These are phyloP conservation scores for Marasmius sp. DNA, from an alignment of 1,284 basidiomycete genomes.

Conservation along the genomic window DNA sequence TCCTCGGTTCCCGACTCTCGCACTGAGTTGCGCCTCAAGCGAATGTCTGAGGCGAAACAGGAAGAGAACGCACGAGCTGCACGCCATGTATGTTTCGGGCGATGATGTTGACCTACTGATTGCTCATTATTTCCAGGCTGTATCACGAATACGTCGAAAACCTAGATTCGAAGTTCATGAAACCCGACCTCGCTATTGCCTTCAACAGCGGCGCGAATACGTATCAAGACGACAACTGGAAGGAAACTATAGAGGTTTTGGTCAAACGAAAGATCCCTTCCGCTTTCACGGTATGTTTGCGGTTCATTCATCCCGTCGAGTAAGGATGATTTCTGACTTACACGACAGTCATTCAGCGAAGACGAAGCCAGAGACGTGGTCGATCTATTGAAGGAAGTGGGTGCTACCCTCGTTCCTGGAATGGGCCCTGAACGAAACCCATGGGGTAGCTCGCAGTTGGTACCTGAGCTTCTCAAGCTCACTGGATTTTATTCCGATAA, in stretches of 20 bases:
- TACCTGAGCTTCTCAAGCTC: slow-evolving; percentile 24
- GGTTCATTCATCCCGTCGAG: background rate
- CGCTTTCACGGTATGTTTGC: slow-evolving; percentile 25
- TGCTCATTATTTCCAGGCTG: slow-evolving; percentile 13
- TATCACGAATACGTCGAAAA: slow-evolving; percentile 25
- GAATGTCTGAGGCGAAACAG: background rate
- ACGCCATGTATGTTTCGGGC: background rate
- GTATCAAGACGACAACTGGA: slow-evolving; percentile 19
- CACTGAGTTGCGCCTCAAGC: background rate
- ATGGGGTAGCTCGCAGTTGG: slow-evolving; percentile 27
- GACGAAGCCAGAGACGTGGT: slow-evolving; percentile 26
- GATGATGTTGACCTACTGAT: background rate
- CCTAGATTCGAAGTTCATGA: slow-evolving; percentile 15
- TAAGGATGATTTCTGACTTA: background rate
- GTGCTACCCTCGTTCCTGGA: slow-evolving; percentile 19
- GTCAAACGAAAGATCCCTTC: slow-evolving; percentile 23
- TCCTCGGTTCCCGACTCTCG: too few relatives aligned
- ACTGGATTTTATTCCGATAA: slow-evolving; percentile 31
- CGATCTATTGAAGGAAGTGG: slow-evolving; percentile 18
- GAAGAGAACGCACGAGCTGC: background rate
- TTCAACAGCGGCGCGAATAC: slow-evolving; percentile 30
- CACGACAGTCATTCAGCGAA: slow-evolving; percentile 25
- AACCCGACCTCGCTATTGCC: slow-evolving; percentile 30
- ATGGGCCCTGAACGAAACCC: slow-evolving; percentile 27
- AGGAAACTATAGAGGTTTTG: slow-evolving; percentile 20